These are phyloP conservation scores for Cystobasidiaceae sp. DNA, from an alignment of 1,284 basidiomycete species.

Conservation along the genomic window DNA sequence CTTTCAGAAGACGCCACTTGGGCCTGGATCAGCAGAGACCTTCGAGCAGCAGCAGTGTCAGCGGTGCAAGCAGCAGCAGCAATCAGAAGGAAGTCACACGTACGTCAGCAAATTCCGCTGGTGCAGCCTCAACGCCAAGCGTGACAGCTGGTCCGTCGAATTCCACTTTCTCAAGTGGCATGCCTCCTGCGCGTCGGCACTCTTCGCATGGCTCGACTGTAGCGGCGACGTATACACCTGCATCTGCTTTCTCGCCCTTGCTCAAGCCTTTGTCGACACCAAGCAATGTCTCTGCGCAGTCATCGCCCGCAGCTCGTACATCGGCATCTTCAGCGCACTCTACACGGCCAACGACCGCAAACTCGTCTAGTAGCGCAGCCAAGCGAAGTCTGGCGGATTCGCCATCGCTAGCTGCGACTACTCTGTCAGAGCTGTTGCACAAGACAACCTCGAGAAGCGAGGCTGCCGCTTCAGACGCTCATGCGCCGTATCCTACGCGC, in stretches of 20 bases:
- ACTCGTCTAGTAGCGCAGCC: neutral
- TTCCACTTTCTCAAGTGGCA: no score
- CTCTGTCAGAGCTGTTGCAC: neutral
- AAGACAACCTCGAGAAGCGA: constrained; percentile 1
- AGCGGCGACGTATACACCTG: neutral
- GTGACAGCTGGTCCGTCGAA: no score
- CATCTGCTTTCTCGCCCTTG: neutral
- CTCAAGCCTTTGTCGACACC: neutral
- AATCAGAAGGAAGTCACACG: neutral
- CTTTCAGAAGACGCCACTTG: constrained; percentile 12
- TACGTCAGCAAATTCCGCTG: neutral
- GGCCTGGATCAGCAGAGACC: neutral
- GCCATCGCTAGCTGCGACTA: constrained; percentile 11
- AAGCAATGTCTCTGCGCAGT: no score
- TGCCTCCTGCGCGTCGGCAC: constrained; percentile 2
- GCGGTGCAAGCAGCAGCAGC: neutral
- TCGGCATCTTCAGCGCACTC: neutral
- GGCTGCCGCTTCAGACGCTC: neutral
- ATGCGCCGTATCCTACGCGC: no score
- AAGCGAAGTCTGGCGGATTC: neutral
- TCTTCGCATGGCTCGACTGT: neutral
- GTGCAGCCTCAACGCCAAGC: neutral
- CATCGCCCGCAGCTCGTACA: neutral
- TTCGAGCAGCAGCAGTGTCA: no score
- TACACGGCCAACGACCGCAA: neutral